These are phyloP conservation scores for Pseudocercospora eumusae DNA, from an alignment of 2,329 filamentous ascomycete genomes.

Conservation along the genomic window DNA sequence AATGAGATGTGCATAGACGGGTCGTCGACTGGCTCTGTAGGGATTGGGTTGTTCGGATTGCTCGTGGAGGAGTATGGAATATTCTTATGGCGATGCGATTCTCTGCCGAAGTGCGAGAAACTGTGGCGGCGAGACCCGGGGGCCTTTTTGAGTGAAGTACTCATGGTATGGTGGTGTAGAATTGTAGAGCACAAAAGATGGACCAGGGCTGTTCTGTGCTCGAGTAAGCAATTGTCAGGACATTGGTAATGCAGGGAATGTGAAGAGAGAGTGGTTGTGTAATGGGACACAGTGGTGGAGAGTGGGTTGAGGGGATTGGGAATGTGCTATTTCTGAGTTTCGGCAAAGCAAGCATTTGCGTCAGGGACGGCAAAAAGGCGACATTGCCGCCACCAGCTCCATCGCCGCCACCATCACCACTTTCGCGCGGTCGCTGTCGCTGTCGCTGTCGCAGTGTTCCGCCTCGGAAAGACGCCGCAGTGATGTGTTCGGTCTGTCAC, in stretches of 20 bases:
- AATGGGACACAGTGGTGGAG: not conserved
- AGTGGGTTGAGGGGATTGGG: constrained; percentile 1
- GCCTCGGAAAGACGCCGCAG: not conserved
- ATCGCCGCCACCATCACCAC: no score
- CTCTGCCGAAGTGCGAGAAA: constrained; percentile 33
- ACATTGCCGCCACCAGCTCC: no score
- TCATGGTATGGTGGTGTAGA: constrained; percentile 22
- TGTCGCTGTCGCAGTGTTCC: constrained; percentile 5
- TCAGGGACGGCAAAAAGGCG: constrained; percentile 2
- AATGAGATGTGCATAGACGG: constrained; percentile 24
- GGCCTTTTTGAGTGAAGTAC: constrained; percentile 19
- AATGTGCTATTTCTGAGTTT: not conserved
- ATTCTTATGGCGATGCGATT: constrained; percentile 38
- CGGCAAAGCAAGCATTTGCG: constrained; percentile 5
- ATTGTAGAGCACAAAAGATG: not conserved
- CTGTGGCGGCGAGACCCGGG: constrained; percentile 35
- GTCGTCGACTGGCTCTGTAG: constrained; percentile 43
- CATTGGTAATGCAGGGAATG: constrained; percentile 18
- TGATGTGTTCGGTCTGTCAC: not conserved
- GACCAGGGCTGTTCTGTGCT: constrained; percentile 11
- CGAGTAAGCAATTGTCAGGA: constrained; percentile 21
- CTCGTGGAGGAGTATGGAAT: constrained; percentile 48
- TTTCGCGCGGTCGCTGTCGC: no score
- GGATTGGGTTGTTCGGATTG: constrained; percentile 51
- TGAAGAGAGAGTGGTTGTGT: constrained; percentile 7